These are phyloP conservation scores for Xylaria longipes DNA, from an alignment of 495 filamentous ascomycete genomes.

Conservation along the genomic window DNA sequence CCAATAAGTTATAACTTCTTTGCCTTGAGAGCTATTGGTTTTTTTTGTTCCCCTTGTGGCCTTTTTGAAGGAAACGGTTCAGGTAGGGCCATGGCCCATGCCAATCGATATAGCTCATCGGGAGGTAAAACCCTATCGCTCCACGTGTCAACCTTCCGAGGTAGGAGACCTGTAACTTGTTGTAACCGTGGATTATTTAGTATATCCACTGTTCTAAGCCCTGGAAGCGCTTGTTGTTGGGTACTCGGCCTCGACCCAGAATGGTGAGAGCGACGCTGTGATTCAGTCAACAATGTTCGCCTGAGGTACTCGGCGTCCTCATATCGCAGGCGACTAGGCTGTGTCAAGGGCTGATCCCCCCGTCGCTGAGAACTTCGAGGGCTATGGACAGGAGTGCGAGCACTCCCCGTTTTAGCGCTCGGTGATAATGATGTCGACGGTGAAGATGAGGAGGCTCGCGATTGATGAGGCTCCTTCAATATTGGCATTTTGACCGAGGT, in stretches of 20 bases:
- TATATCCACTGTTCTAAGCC: conserved; percentile 13
- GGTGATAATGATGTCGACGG: background rate
- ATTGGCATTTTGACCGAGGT: background rate
- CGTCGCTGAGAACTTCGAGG: background rate
- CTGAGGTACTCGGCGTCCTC: background rate
- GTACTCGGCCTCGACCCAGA: background rate
- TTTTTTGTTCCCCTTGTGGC: background rate
- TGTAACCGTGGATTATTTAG: conserved; percentile 31
- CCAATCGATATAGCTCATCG: background rate
- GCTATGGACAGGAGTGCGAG: background rate
- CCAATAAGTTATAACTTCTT: background rate
- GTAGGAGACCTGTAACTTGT: conserved; percentile 34
- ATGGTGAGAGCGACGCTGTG: background rate
- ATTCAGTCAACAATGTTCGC: background rate
- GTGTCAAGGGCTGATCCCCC: background rate
- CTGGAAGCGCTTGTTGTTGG: background rate
- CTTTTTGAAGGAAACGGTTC: conserved; percentile 16
- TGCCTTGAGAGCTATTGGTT: background rate
- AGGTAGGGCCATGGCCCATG: conserved; percentile 17
- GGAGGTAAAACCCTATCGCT: background rate
- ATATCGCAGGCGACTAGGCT: background rate
- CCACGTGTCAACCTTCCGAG: conserved; percentile 12
- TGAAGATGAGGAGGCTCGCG: background rate
- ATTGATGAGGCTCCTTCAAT: background rate
- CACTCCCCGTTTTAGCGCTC: background rate